phyloP scores from a whole-genome alignment of 768 basidiomycete species.

The Psilocybe cyanescens region DNA sequence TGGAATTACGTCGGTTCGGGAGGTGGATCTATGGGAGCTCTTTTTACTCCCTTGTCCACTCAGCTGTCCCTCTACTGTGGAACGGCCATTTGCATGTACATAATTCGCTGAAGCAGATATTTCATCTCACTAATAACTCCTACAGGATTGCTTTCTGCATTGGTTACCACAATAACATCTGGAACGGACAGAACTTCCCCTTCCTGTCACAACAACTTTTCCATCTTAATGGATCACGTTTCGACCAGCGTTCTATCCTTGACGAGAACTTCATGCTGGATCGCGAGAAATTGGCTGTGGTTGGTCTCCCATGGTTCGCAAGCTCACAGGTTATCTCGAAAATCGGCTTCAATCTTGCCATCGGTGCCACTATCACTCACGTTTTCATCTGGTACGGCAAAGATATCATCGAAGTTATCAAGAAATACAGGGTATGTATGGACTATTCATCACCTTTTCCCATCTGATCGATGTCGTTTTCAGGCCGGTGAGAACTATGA shows the following conservation, averaged over 20 bases:
- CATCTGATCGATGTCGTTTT: not conserved
- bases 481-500: slow-evolving; percentile 44
- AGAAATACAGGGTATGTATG: slow-evolving; percentile 40
- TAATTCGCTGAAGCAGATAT: slow-evolving; percentile 13
- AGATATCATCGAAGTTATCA: slow-evolving; percentile 46
- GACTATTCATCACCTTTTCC: too few species aligned
- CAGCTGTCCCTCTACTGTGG: slow-evolving; percentile 53
- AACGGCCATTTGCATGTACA: slow-evolving; percentile 55
- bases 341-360: slow-evolving; percentile 39
- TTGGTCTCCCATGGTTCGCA: slow-evolving; percentile 52
- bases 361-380: slow-evolving; percentile 54
- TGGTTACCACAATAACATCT: slow-evolving; percentile 50
- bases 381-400: slow-evolving; percentile 57
- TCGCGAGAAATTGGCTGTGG: slow-evolving; percentile 45
- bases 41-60: slow-evolving; percentile 33
- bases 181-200: slow-evolving; percentile 63
- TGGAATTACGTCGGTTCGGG: slow-evolving; percentile 61
- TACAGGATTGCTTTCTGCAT: slow-evolving; percentile 46
- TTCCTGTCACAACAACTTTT: slow-evolving; percentile 58
- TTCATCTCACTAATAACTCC: not conserved
- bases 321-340: slow-evolving; percentile 46
- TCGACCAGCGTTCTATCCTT: slow-evolving; percentile 56
- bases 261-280: slow-evolving; percentile 55
- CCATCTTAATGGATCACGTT: slow-evolving; percentile 53
- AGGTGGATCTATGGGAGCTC: slow-evolving; percentile 47